Base-by-base conservation (phyloP, 2,329 filamentous ascomycete genomes). In the Trichoderma oligosporum region DNA sequence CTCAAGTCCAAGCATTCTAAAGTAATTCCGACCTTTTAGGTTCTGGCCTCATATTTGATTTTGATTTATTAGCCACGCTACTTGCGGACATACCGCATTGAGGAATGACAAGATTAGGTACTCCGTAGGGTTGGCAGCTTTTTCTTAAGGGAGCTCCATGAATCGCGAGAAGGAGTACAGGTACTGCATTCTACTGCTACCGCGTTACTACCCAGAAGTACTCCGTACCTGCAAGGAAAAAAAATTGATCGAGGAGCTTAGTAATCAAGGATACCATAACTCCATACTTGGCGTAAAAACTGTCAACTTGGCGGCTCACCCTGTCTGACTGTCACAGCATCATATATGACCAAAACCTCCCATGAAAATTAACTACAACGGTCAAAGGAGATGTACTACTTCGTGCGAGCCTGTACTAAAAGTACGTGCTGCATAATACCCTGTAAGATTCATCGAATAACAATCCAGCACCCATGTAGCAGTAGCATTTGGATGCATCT, bases 21-120 rank as follows among this genome's bases (percentile, higher is more conserved):
- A n/a, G 33, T 14, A 38, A 24, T 38, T 39, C 47, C 22, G 16
- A n/a, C 24, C 22, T 25, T 38, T n/a, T 38, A 35, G 35, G 24
- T 9, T 51, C 16, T 48, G 29, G 31, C 25, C 25, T 22, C 39
- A 18, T 27, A 54, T 31, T 29, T 16, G 20, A 1, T n/a, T 20
- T n/a, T 44, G 49, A 33, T 44, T 24, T 36, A 44, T 54, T 44
- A 44, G 49, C 39, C 35, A 36, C 49, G 49, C 49, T 29, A 54
- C 49, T 18, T 54, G 49, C 22, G 39, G 29, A 18, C 49, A 20
- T 54, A 25, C 38, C 38, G 39, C 49, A 24, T 35, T 54, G 7
- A 39, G 49, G n/a, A 54, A 35, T 12, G 29, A 25, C 39, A 44
- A 22, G 39, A 29, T 18, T 54, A 54, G n/a, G n/a, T n/a, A n/a